Evolutionary conservation across 2,329 filamentous ascomycete genomes (phyloP).

Genomic region (Colletotrichum orchidophilum): DNA sequence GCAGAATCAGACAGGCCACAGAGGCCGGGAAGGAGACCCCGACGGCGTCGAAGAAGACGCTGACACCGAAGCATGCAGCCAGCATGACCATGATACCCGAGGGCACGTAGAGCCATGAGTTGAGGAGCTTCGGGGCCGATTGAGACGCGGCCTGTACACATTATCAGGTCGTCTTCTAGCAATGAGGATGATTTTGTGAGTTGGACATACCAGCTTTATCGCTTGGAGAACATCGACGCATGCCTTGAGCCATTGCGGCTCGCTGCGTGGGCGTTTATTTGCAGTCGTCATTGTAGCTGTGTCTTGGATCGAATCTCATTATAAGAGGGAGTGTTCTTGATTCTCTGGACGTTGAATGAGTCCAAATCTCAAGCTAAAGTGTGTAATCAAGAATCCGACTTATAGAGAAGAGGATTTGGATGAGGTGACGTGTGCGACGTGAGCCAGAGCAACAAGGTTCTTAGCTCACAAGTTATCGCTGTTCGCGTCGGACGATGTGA

Average conservation of each 20-base stretch:
- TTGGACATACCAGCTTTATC: slow-evolving; percentile 19
- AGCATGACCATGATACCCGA: slow-evolving; percentile 52
- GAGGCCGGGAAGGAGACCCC: slow-evolving; percentile 67
- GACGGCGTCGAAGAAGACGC: slow-evolving; percentile 54
- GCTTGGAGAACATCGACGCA: slow-evolving; percentile 6
- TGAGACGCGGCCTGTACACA: background rate
- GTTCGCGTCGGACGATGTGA: background rate
- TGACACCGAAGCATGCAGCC: slow-evolving; percentile 53
- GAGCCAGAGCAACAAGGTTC: background rate
- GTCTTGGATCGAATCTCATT: background rate
- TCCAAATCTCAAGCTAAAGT: background rate
- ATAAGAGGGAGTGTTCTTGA: background rate
- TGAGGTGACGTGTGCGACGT: background rate
- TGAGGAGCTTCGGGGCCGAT: slow-evolving; percentile 38
- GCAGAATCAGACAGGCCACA: slow-evolving; percentile 64
- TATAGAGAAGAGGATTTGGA: background rate
- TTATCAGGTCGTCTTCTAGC: fast-evolving
- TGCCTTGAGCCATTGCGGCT: slow-evolving; percentile 4
- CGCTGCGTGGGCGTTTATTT: background rate
- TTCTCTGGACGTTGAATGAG: background rate
- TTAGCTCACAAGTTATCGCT: background rate
- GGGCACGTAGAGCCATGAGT: slow-evolving; percentile 62
- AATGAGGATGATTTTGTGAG: too few species aligned
- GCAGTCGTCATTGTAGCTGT: slow-evolving; percentile 4
- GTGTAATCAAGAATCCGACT: background rate